Evolutionary conservation across 2,329 filamentous ascomycete genomes (phyloP), one percentile per base, ranked within the genome.

Genomic region (Pseudogymnoascus sp.): DNA sequence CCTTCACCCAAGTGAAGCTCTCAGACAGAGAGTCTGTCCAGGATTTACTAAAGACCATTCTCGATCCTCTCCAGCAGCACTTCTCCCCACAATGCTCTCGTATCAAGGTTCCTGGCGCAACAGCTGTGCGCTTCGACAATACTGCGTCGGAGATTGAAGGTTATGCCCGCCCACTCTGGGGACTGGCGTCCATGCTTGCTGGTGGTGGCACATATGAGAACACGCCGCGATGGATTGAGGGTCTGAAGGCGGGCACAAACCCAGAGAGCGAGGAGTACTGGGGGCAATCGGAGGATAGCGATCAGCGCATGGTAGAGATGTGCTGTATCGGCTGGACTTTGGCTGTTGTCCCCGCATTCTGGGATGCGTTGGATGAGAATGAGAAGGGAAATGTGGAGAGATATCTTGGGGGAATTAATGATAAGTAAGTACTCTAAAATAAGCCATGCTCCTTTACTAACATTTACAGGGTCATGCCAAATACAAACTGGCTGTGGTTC

Each of bases 291-390:
- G 80, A 85, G 65, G 88, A 91, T 69, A 85, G 87, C 62, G 89
- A 92, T 69, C 89, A 92, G 76, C 78, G 89, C 25, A 92, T 92
- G 89, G 89, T 92, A 2, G 89, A 93, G 71, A 90, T 91, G 80
- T 91, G 88, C 69, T 88, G 89, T 0, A 79, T 92, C 62, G 89
- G 89, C 0, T 92, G 85, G 68, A 83, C 88, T 1, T 77, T 93
- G 60, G 88, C 87, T 33, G 85, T 91, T 59, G 87, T 85, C 0
- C 70, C 35, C 0, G 65, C 67, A 3, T 70, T 72, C 22, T 71
- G 77, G 79, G 77, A 85, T 12, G 82, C 80, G 1, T 75, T 92
- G 67, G 82, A 79, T 2, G 80, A 81, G 14, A 78, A 78, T 65
- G 83, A 90, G 70, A 84, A 80, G 67, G 74, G 70, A 9, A 90